These are phyloP conservation scores for Xylaria sp. DNA, from an alignment of 2,329 filamentous ascomycete genomes.

Conservation along the genomic window DNA sequence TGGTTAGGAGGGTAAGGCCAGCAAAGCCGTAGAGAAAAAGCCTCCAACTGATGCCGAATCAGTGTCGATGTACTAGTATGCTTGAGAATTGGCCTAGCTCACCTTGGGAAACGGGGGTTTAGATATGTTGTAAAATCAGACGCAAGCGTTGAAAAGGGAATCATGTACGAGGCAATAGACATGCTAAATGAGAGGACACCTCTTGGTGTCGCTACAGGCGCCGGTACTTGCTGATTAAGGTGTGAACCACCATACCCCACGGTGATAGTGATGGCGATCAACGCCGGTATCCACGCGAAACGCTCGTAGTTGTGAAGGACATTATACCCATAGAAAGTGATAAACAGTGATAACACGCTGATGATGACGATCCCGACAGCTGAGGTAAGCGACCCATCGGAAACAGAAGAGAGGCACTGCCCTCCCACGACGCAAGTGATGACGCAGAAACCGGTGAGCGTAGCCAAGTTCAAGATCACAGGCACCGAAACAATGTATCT, in stretches of 20 bases:
- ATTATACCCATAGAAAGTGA: conserved; percentile 66
- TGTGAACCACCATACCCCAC: conserved; percentile 58
- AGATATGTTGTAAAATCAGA: conserved; percentile 20
- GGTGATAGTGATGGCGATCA: conserved; percentile 60
- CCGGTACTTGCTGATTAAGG: conserved; percentile 54
- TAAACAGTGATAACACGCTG: conserved; percentile 58
- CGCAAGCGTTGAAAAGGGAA: conserved; percentile 56
- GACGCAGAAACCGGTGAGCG: conserved; percentile 65
- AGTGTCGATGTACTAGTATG: not conserved
- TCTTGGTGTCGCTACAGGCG: conserved; percentile 49
- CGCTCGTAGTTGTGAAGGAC: conserved; percentile 63
- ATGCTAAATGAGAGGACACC: conserved; percentile 62
- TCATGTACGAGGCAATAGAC: conserved; percentile 67
- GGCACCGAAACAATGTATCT: conserved; percentile 61
- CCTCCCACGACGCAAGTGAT: conserved; percentile 66
- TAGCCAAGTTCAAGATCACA: conserved; percentile 66
- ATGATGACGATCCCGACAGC: conserved; percentile 68
- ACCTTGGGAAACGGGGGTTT: conserved; percentile 23
- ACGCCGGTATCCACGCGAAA: conserved; percentile 61
- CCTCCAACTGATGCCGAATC: conserved; percentile 28
- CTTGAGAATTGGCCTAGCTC: not conserved
- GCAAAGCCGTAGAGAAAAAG: conserved; percentile 62
- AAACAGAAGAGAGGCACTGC: conserved; percentile 61
- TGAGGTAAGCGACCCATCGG: conserved; percentile 53
- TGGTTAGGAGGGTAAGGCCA: conserved; percentile 43